These are phyloP conservation scores for Cornus suecica DNA, from an alignment of 148 eudicot genomes.

Conservation along the genomic window DNA sequence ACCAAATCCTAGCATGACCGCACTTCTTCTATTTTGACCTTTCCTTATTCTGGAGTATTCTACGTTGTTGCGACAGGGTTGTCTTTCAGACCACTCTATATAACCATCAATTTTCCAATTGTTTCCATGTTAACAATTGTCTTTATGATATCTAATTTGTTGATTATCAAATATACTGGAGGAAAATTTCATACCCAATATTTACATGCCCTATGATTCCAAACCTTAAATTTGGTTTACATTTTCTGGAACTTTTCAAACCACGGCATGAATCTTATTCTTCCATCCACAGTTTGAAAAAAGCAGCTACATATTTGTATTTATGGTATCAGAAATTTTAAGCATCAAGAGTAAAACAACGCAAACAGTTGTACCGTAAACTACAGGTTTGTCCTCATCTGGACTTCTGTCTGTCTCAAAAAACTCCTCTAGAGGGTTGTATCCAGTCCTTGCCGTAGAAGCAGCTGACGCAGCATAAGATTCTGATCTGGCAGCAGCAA, in stretches of 20 bases:
- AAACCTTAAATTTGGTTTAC: neutral
- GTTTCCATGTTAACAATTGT: neutral
- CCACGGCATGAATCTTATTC: neutral
- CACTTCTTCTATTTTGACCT: too few species aligned
- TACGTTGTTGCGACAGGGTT: too few species aligned
- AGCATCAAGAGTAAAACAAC: neutral
- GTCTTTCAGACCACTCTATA: too few species aligned
- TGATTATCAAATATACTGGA: neutral
- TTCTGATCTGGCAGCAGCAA: slow-evolving; percentile 20
- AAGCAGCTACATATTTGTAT: neutral
- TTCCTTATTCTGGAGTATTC: too few species aligned
- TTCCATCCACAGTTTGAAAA: neutral
- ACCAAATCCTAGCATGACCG: too few species aligned
- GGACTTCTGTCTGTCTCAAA: slow-evolving; percentile 27
- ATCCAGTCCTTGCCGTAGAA: neutral
- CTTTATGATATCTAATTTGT: neutral
- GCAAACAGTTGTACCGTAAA: slow-evolving; percentile 18
- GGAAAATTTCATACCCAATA: too few species aligned
- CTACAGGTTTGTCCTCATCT: slow-evolving; percentile 30
- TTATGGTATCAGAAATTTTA: neutral
- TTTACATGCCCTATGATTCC: neutral
- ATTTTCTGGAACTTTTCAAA: neutral
- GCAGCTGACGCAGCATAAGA: slow-evolving; percentile 8
- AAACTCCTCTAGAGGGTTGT: slow-evolving; percentile 30
- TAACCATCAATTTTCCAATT: too few species aligned